phyloP scores from a whole-genome alignment of 768 basidiomycete species.

The Hygrophoropsis aurantiaca region DNA sequence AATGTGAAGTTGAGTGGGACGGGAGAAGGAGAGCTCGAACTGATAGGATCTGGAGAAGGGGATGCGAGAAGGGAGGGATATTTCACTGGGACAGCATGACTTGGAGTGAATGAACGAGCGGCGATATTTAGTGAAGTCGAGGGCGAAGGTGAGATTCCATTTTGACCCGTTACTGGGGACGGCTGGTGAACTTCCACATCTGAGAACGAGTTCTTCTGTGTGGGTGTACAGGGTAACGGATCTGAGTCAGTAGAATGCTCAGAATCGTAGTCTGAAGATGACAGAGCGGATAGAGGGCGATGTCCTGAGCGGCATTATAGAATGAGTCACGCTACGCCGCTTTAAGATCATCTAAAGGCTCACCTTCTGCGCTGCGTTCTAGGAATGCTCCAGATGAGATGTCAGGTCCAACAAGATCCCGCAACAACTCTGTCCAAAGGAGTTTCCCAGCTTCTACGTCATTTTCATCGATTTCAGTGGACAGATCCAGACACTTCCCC shows the following conservation, averaged over 20 bases:
- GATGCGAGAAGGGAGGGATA: constrained; percentile 14
- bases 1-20: constrained; percentile 40
- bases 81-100: constrained; percentile 26
- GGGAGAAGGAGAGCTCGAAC: constrained; percentile 8
- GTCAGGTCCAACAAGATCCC: constrained; percentile 37
- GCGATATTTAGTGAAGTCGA: constrained; percentile 36
- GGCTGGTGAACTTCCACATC: constrained; percentile 4
- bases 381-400: not conserved
- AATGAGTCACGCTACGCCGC: not conserved
- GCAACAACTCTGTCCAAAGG: constrained; percentile 43
- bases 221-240: constrained; percentile 4
- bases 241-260: constrained; percentile 7
- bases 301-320: not conserved
- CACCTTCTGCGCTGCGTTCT: constrained; percentile 2
- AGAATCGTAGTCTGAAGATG: constrained; percentile 7
- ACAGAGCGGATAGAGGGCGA: constrained; percentile 5
- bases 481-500: constrained; percentile 3
- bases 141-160: not conserved
- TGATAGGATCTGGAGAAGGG: constrained; percentile 22
- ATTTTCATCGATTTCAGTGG: constrained; percentile 30
- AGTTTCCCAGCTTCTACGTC: constrained; percentile 33
- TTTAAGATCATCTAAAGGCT: not conserved
- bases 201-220: constrained; percentile 1
- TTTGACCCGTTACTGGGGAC: not conserved
- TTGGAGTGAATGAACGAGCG: constrained; percentile 46